Conservation (phyloP, 768 basidiomycete species). For the Mycena metata region DNA sequence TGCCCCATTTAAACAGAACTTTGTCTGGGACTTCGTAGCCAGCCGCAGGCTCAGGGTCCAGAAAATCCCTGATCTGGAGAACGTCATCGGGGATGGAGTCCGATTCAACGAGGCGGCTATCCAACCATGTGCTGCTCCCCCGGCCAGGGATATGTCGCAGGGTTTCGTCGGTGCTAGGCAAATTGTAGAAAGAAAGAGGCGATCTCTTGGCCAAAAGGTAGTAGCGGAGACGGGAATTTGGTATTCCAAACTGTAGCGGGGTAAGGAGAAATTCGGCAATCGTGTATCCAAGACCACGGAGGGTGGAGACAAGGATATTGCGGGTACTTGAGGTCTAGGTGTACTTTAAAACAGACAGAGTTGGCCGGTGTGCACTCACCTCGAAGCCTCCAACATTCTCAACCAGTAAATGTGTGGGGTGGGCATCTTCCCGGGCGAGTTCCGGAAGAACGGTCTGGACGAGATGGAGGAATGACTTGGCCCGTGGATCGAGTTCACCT, state of each 20-base stretch:
- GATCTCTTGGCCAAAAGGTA: slow-evolving; percentile 77
- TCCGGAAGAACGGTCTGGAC: slow-evolving; percentile 73
- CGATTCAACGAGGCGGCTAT: slow-evolving; percentile 12
- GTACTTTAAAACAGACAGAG: slow-evolving; percentile 20
- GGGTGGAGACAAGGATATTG: slow-evolving; percentile 62
- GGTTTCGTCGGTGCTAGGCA: slow-evolving; percentile 44
- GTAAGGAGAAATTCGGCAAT: slow-evolving; percentile 76
- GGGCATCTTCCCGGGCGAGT: slow-evolving; percentile 56
- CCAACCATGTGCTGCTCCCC: slow-evolving; percentile 43
- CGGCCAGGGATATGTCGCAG: slow-evolving; percentile 68
- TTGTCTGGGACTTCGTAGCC: slow-evolving; percentile 66
- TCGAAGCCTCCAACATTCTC: slow-evolving; percentile 91
- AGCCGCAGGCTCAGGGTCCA: slow-evolving; percentile 25
- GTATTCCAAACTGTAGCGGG: slow-evolving; percentile 83
- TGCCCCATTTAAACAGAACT: slow-evolving; percentile 80
- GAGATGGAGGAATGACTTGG: slow-evolving; percentile 81
- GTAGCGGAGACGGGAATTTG: slow-evolving; percentile 86
- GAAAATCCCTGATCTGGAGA: slow-evolving; percentile 28
- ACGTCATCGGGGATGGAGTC: slow-evolving; percentile 10
- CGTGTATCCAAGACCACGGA: slow-evolving; percentile 68
- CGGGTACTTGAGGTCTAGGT: slow-evolving; percentile 75
- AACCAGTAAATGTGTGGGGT: slow-evolving; percentile 74
- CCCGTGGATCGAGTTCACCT: slow-evolving; percentile 80
- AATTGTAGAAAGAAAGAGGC: slow-evolving; percentile 55
- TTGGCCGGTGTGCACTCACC: slow-evolving; percentile 53